Conservation (phyloP, 768 basidiomycete species). For the Collybia nuda region DNA sequence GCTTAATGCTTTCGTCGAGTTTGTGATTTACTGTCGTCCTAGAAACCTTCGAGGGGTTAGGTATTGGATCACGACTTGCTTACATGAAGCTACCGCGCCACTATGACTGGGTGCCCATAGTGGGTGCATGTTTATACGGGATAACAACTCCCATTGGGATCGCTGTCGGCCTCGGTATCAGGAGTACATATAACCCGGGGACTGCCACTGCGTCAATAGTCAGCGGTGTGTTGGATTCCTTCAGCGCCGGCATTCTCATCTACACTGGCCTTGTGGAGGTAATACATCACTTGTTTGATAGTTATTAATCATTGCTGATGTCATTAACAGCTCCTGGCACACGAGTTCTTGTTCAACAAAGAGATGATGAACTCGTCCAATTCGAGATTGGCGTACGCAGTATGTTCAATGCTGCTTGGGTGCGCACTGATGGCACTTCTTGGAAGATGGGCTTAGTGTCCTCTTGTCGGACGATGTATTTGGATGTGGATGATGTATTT, state of each 20-base stretch:
- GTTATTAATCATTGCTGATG: slow-evolving; percentile 4
- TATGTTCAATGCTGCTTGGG: slow-evolving; percentile 79
- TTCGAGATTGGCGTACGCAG: slow-evolving; percentile 65
- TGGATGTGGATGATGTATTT: not conserved
- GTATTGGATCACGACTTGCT: slow-evolving; percentile 88
- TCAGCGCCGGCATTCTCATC: slow-evolving; percentile 85
- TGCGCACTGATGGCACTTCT: slow-evolving; percentile 89
- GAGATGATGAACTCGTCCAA: slow-evolving; percentile 77
- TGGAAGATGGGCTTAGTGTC: slow-evolving; percentile 78
- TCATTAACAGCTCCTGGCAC: slow-evolving; percentile 70
- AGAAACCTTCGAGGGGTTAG: slow-evolving; percentile 96
- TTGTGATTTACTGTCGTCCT: slow-evolving; percentile 5
- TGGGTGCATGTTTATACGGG: slow-evolving; percentile 66
- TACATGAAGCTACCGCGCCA: slow-evolving; percentile 58
- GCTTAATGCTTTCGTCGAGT: not conserved
- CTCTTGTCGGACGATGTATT: not conserved
- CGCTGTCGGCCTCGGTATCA: slow-evolving; percentile 77
- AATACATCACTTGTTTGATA: not conserved
- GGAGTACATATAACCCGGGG: slow-evolving; percentile 78
- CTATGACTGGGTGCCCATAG: slow-evolving; percentile 57
- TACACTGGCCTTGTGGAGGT: slow-evolving; percentile 59
- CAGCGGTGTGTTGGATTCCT: slow-evolving; percentile 80
- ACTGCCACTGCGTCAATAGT: slow-evolving; percentile 77
- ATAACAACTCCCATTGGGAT: slow-evolving; percentile 87
- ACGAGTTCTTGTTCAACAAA: slow-evolving; percentile 91